Percentiles rank a stretch among this genome's conserved stretches.
Conservation (phyloP, 2,329 filamentous ascomycete genomes). For the Calycina herbarum region DNA sequence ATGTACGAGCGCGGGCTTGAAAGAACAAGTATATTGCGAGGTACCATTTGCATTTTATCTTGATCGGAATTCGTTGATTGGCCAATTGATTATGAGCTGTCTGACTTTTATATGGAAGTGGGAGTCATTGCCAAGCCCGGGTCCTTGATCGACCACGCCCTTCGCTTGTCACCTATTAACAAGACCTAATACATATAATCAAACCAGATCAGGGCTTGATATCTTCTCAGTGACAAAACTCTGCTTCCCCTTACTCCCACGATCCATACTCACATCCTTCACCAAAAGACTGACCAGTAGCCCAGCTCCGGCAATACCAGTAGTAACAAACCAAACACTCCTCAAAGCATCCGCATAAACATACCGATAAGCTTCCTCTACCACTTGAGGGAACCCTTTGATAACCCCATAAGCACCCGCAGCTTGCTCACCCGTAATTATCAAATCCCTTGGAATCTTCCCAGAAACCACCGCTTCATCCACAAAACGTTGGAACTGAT, state of each 20-base stretch:
- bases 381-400: constrained; percentile 9
- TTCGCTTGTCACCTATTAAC: neutral
- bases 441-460: constrained; percentile 3
- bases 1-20: no score
- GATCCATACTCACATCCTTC: constrained; percentile 22
- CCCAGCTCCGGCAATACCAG: constrained; percentile 40
- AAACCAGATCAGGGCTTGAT: no score
- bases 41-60: no score
- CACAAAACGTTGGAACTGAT: constrained; percentile 18
- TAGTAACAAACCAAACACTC: constrained; percentile 55
- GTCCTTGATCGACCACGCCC: neutral
- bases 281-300: constrained; percentile 17
- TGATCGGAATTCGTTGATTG: no score
- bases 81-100: no score
- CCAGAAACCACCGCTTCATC: constrained; percentile 1
- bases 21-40: no score
- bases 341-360: constrained; percentile 51
- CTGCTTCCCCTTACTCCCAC: constrained; percentile 17
- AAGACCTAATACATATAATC: no score
- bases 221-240: constrained; percentile 8
- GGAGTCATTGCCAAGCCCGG: no score
- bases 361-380: constrained; percentile 44
- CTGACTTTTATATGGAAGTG: no score
- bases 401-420: constrained; percentile 18
- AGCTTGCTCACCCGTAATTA: constrained; percentile 16